A percentile compares a stretch with the other conserved stretches of the same genome.
phyloP scores from a whole-genome alignment of 495 filamentous ascomycete species.

The Astrocystis sublimbata region DNA sequence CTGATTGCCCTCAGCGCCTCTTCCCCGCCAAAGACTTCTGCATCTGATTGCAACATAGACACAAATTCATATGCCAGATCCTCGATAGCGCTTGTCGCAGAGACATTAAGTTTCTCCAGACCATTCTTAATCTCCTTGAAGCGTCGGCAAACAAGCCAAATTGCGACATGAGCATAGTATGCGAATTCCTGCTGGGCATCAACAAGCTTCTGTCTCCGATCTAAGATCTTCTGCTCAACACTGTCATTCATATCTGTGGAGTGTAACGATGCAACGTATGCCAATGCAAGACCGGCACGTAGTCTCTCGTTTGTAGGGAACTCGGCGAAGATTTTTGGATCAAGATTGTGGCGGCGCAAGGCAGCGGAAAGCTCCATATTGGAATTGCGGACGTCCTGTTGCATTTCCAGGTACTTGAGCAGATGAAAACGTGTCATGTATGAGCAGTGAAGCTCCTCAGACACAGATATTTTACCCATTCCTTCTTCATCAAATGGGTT shows the following conservation, averaged over 20 bases:
- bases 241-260: slow-evolving; percentile 16
- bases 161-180: slow-evolving; percentile 30
- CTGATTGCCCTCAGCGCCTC: slow-evolving; percentile 10
- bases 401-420: slow-evolving; percentile 23
- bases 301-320: slow-evolving; percentile 8
- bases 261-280: slow-evolving; percentile 4
- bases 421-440: slow-evolving; percentile 24
- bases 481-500: slow-evolving; percentile 32
- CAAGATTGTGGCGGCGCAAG: background rate
- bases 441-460: slow-evolving; percentile 19
- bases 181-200: background rate
- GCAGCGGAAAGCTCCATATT: slow-evolving; percentile 7
- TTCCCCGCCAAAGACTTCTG: slow-evolving; percentile 9
- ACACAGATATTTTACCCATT: slow-evolving; percentile 18
- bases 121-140: slow-evolving; percentile 18
- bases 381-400: slow-evolving; percentile 26
- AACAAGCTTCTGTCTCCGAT: background rate
- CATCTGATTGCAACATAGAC: background rate
- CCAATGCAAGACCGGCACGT: slow-evolving; percentile 12
- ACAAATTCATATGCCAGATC: slow-evolving; percentile 20
- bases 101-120: slow-evolving; percentile 12
- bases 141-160: slow-evolving; percentile 39
- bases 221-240: slow-evolving; percentile 5
- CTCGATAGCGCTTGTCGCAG: slow-evolving; percentile 31
- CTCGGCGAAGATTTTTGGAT: slow-evolving; percentile 1